Conservation (phyloP, 805 yeast genomes). For the Pichia nanzhaoensis region DNA sequence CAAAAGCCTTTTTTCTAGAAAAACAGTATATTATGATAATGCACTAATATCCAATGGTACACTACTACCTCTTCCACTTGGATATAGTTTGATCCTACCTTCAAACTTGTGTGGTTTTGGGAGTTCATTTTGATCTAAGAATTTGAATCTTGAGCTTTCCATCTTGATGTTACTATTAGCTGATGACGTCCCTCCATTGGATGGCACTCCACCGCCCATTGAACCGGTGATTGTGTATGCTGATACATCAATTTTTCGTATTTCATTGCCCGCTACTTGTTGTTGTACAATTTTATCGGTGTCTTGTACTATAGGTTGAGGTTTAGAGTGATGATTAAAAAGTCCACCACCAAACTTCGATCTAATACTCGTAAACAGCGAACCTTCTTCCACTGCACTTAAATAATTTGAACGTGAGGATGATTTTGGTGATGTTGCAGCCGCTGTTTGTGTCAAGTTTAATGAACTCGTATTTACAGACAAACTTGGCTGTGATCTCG, state of each 20-base stretch:
- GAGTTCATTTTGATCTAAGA: slow-evolving; percentile 57
- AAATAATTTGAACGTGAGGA: slow-evolving; percentile 6
- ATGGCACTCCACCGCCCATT: slow-evolving; percentile 12
- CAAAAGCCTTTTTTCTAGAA: too few species aligned
- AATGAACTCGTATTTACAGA: slow-evolving; percentile 21
- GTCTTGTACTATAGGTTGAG: slow-evolving; percentile 6
- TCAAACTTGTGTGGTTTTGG: slow-evolving; percentile 85
- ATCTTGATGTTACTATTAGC: slow-evolving; percentile 36
- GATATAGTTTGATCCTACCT: slow-evolving; percentile 71
- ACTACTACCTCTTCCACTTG: slow-evolving; percentile 91
- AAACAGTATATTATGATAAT: slow-evolving; percentile 1
- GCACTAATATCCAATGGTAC: slow-evolving; percentile 65
- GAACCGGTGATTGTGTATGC: slow-evolving; percentile 53
- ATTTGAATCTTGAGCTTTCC: slow-evolving; percentile 69
- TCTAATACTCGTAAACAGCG: slow-evolving; percentile 7
- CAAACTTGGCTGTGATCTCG: slow-evolving; percentile 2
- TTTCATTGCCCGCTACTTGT: slow-evolving; percentile 41
- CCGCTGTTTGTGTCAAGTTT: slow-evolving; percentile 10
- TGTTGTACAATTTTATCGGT: slow-evolving; percentile 31
- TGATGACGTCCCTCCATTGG: not conserved
- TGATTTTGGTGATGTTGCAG: slow-evolving; percentile 4
- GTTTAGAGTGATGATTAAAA: slow-evolving; percentile 8
- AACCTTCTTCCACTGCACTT: slow-evolving; percentile 8
- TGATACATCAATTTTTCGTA: slow-evolving; percentile 58
- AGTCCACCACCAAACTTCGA: slow-evolving; percentile 13